Evolutionary conservation across 169 alveolate genomes (phyloP).

Genomic region (Plasmodium ovale): DNA sequence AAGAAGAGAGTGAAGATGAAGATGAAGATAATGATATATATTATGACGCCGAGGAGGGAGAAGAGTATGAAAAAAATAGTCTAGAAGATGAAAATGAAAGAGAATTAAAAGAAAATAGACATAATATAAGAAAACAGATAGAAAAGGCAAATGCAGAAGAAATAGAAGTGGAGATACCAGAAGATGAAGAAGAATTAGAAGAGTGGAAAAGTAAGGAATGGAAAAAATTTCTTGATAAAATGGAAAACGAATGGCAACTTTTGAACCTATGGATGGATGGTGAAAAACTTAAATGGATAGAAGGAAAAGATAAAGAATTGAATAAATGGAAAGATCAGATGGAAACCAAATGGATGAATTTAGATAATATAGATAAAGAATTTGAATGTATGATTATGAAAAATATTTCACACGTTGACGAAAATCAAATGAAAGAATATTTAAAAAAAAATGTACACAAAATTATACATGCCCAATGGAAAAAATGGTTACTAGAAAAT

Average conservation of each 20-base stretch:
- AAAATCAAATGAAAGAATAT: conserved; percentile 1
- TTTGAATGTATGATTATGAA: not conserved
- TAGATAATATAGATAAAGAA: conserved; percentile 1
- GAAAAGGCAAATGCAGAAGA: not conserved
- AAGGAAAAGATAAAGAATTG: conserved; percentile 3
- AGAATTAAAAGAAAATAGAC: not conserved
- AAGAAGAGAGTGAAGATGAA: not conserved
- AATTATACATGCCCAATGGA: conserved; percentile 7
- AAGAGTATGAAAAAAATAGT: not conserved
- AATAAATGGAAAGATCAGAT: conserved; percentile 1
- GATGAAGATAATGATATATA: not conserved
- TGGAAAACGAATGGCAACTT: conserved; percentile 38
- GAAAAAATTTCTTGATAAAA: conserved; percentile 7
- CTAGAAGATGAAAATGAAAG: not conserved
- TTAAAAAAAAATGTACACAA: not conserved
- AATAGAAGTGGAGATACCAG: not conserved
- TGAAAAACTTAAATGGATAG: conserved; percentile 13
- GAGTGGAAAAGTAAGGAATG: conserved; percentile 31
- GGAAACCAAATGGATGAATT: conserved; percentile 4
- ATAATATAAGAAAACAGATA: not conserved
- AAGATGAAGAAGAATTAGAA: conserved; percentile 6
- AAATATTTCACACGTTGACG: not conserved
- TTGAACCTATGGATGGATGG: conserved; percentile 22
- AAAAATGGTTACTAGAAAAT: not conserved
- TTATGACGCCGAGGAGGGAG: not conserved